phyloP scores from a whole-genome alignment of 495 filamentous ascomycete genomes.

The Friedmanniomyces endolithicus region DNA sequence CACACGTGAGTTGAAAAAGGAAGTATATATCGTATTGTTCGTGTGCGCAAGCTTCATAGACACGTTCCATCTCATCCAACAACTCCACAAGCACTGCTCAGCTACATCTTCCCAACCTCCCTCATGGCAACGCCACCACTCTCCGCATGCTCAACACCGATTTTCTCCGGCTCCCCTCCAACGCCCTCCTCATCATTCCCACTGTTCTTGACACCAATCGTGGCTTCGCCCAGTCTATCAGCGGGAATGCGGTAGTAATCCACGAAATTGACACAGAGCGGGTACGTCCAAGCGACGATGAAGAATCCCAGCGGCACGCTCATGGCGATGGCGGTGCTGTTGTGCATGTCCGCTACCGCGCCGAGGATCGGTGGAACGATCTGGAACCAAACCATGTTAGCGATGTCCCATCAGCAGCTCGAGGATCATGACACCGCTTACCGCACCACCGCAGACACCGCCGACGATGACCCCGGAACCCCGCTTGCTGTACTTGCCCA shows the following conservation, averaged over 20 bases:
- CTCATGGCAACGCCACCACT: background rate
- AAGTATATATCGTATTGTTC: no score
- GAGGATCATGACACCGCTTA: background rate
- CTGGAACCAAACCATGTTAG: background rate
- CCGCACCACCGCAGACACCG: slow-evolving; percentile 50
- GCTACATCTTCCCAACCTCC: background rate
- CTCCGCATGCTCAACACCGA: slow-evolving; percentile 3
- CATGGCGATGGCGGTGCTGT: slow-evolving; percentile 33
- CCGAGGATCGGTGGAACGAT: slow-evolving; percentile 55
- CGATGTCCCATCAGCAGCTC: background rate
- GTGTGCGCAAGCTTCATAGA: no score
- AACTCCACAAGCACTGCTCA: no score
- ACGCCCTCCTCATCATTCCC: slow-evolving; percentile 23
- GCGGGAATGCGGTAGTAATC: slow-evolving; percentile 46
- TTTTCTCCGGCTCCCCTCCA: slow-evolving; percentile 6
- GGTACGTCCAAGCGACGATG: slow-evolving; percentile 44
- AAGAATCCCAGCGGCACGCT: slow-evolving; percentile 31
- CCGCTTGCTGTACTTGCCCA: slow-evolving; percentile 58
- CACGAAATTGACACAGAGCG: slow-evolving; percentile 50
- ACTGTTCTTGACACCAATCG: slow-evolving; percentile 37
- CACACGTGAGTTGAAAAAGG: no score
- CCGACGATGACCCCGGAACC: slow-evolving; percentile 56
- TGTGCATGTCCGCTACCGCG: slow-evolving; percentile 38
- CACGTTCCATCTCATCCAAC: no score
- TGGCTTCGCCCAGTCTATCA: slow-evolving; percentile 45